phyloP scores from a whole-genome alignment of 257 asterid species.

The Paraleonurus japonicus region DNA sequence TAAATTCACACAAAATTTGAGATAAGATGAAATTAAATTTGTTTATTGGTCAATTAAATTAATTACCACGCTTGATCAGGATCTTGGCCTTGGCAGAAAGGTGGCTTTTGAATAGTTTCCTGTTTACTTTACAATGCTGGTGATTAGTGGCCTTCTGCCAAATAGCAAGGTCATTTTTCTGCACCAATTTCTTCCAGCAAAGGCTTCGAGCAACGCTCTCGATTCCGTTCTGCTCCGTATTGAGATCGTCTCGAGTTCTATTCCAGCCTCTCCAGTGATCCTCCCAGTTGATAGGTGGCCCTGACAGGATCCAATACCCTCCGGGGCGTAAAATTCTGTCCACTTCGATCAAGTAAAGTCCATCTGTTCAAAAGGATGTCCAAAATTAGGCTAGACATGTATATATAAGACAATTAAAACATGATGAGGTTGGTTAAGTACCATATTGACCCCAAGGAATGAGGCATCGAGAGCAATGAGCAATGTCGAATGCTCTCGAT shows the following conservation, averaged over 20 bases:
- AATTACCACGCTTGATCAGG: conserved; percentile 82
- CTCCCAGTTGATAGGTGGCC: conserved; percentile 93
- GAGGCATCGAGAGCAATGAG: conserved; percentile 96
- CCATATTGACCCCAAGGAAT: conserved; percentile 86
- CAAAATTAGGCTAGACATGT: not conserved
- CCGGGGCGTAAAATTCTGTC: conserved; percentile 91
- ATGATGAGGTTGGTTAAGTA: conserved; percentile 20
- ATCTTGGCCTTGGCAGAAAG: conserved; percentile 59
- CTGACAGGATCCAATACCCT: conserved; percentile 93
- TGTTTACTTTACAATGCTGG: conserved; percentile 55
- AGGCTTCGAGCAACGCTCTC: conserved; percentile 72
- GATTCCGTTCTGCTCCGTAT: conserved; percentile 62
- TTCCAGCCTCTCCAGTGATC: conserved; percentile 84
- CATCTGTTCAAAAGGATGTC: conserved; percentile 50
- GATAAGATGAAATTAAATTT: not conserved
- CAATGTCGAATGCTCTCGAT: conserved; percentile 87
- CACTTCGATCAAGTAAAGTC: conserved; percentile 81
- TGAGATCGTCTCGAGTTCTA: conserved; percentile 53
- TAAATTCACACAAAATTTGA: not conserved
- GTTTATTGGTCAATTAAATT: not conserved
- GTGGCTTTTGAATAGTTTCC: conserved; percentile 69
- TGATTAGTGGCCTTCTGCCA: conserved; percentile 93
- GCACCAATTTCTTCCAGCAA: conserved; percentile 82
- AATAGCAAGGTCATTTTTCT: conserved; percentile 70
- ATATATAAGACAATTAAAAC: not conserved